A percentile compares a stretch with the other conserved stretches of the same genome.
phyloP scores from a whole-genome alignment of 805 yeast genomes.

The Metschnikowia aberdeeniae region DNA sequence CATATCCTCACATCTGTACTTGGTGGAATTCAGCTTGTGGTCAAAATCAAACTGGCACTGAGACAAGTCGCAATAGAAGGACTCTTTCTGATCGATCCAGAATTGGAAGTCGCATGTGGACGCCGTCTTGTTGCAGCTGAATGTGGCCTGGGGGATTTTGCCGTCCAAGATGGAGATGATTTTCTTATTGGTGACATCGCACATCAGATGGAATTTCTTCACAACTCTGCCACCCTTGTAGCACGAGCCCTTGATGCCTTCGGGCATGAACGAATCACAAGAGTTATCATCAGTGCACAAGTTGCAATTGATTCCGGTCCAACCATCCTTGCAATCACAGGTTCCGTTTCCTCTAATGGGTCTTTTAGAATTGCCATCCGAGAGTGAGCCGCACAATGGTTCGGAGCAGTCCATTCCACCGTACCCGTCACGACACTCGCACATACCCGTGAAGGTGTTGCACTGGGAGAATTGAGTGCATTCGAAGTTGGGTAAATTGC shows the following conservation, averaged over 20 bases:
- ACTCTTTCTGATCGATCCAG: slow-evolving; percentile 89
- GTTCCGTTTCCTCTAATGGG: slow-evolving; percentile 54
- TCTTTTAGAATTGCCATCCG: slow-evolving; percentile 57
- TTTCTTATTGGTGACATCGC: slow-evolving; percentile 89
- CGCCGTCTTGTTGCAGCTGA: slow-evolving; percentile 71
- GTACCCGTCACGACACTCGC: slow-evolving; percentile 89
- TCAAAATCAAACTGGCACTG: slow-evolving; percentile 71
- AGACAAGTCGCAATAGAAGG: slow-evolving; percentile 81
- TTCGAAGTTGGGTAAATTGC: slow-evolving; percentile 84
- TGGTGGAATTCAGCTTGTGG: slow-evolving; percentile 58
- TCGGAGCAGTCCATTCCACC: slow-evolving; percentile 90
- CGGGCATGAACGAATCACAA: slow-evolving; percentile 88
- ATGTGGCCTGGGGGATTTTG: slow-evolving; percentile 84
- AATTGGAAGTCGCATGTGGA: slow-evolving; percentile 83
- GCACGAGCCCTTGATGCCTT: slow-evolving; percentile 80
- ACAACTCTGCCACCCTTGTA: slow-evolving; percentile 82
- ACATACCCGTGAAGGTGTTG: slow-evolving; percentile 81
- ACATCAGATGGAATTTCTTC: slow-evolving; percentile 79
- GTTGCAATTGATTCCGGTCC: slow-evolving; percentile 94
- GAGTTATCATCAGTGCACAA: slow-evolving; percentile 68
- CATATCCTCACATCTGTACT: slow-evolving; percentile 71
- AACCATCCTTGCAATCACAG: slow-evolving; percentile 79
- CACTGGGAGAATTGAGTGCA: slow-evolving; percentile 91
- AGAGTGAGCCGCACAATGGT: slow-evolving; percentile 81
- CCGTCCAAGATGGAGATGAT: slow-evolving; percentile 78